Conservation (phyloP, 2,329 filamentous ascomycete species). For the Trichothecium roseum region DNA sequence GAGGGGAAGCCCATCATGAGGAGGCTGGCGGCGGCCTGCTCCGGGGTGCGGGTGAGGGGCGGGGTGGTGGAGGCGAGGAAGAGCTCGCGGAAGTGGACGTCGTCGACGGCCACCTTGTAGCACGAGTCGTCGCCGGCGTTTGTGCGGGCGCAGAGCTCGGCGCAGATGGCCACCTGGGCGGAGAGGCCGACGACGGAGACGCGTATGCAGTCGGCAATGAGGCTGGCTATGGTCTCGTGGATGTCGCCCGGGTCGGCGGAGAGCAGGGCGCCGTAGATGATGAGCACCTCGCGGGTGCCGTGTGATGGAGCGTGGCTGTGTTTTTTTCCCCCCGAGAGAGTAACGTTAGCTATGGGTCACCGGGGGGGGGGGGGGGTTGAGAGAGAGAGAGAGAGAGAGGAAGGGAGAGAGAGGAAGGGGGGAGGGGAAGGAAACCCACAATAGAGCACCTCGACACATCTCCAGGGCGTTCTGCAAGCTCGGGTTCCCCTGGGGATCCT, state of each 20-base stretch:
- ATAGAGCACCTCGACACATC: constrained; percentile 87
- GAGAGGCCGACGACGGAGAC: constrained; percentile 85
- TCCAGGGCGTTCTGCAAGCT: constrained; percentile 92
- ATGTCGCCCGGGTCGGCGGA: constrained; percentile 93
- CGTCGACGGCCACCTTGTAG: constrained; percentile 77
- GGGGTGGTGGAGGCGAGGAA: constrained; percentile 83
- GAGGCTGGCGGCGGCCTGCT: constrained; percentile 51
- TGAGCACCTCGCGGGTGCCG: constrained; percentile 83
- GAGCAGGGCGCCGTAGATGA: constrained; percentile 83
- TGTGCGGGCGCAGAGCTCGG: constrained; percentile 77
- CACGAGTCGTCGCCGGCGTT: constrained; percentile 67
- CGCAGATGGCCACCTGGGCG: constrained; percentile 85
- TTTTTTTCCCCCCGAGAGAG: no score
- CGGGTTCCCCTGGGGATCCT: constrained; percentile 63
- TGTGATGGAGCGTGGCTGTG: constrained; percentile 84
- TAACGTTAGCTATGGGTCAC: no score
- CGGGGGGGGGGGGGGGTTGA: no score
- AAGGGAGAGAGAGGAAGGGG: background rate
- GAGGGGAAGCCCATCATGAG: constrained; percentile 99
- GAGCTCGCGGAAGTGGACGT: constrained; percentile 72
- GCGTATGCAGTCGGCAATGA: constrained; percentile 74
- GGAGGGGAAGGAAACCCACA: constrained; percentile 40
- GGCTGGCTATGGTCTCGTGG: constrained; percentile 71
- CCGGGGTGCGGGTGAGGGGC: constrained; percentile 62
- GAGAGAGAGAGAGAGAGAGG: no score